phyloP scores from a whole-genome alignment of 78 protist genomes.

The Planoprotostelium fungivorum region DNA sequence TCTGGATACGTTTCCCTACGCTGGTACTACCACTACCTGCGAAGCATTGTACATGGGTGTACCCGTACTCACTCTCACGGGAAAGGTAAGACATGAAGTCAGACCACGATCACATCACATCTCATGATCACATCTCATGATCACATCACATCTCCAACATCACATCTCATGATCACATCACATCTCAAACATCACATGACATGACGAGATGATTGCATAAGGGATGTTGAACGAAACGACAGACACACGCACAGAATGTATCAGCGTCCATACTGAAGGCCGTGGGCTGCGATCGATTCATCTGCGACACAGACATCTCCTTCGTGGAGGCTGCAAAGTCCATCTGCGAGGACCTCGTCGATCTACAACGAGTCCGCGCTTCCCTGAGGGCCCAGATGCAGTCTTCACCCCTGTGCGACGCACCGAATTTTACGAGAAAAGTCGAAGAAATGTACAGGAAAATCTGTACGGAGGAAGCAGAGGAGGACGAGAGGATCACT shows the following conservation, averaged over 20 bases:
- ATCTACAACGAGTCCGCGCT: no score
- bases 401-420: no score
- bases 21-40: constrained; percentile 61
- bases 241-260: constrained; percentile 53
- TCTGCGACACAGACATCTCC: no score
- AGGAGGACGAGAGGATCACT: no score
- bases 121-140: neutral
- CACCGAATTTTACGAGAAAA: no score
- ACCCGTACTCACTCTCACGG: constrained; percentile 46
- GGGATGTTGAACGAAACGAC: no score
- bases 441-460: no score
- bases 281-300: no score
- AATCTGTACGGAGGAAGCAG: no score
- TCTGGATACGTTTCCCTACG: constrained; percentile 66
- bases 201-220: neutral
- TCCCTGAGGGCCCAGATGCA: no score
- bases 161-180: neutral
- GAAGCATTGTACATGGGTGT: constrained; percentile 72
- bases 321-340: no score
- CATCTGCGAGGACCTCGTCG: no score
- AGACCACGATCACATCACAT: neutral
- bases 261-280: constrained; percentile 58
- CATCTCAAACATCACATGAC: neutral
- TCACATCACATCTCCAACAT: neutral
- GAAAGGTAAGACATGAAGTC: neutral